phyloP scores from a whole-genome alignment of 2,329 filamentous ascomycete species.

The Immersiporthe knoxdaviesiana region DNA sequence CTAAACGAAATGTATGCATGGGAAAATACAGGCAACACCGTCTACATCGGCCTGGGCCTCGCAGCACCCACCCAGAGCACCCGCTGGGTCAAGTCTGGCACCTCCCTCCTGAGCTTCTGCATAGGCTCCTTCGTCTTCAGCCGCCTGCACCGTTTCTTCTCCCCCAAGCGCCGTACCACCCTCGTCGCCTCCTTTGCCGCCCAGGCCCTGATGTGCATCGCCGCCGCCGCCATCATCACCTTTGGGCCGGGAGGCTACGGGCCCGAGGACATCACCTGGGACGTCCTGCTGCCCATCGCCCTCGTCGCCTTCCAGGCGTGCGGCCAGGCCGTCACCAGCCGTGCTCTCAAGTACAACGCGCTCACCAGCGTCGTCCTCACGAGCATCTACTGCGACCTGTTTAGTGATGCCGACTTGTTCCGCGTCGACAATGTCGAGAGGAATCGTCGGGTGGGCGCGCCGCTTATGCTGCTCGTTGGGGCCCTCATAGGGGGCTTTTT shows the following conservation, averaged over 20 bases:
- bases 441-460: conserved; percentile 55
- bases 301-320: conserved; percentile 77
- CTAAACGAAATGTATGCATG: too few species aligned
- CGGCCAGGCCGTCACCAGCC: conserved; percentile 75
- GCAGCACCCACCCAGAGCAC: conserved; percentile 56
- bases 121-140: conserved; percentile 73
- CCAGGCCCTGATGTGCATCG: conserved; percentile 54
- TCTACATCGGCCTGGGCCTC: conserved; percentile 78
- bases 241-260: conserved; percentile 45
- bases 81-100: conserved; percentile 73
- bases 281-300: conserved; percentile 67
- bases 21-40: conserved; percentile 67
- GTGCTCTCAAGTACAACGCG: conserved; percentile 69
- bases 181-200: conserved; percentile 61
- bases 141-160: conserved; percentile 66
- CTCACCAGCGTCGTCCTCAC: conserved; percentile 80
- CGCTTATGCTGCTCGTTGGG: conserved; percentile 52
- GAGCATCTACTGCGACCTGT: conserved; percentile 80
- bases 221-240: conserved; percentile 59
- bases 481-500: conserved; percentile 56
- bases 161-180: conserved; percentile 66
- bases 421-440: conserved; percentile 50
- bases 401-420: conserved; percentile 63
- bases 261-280: conserved; percentile 55
- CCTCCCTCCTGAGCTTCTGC: conserved; percentile 72